Evolutionary conservation across 2,329 filamentous ascomycete genomes (phyloP), one percentile per base, ranked within the genome.

Genomic region (Endocalyx cinctus): DNA sequence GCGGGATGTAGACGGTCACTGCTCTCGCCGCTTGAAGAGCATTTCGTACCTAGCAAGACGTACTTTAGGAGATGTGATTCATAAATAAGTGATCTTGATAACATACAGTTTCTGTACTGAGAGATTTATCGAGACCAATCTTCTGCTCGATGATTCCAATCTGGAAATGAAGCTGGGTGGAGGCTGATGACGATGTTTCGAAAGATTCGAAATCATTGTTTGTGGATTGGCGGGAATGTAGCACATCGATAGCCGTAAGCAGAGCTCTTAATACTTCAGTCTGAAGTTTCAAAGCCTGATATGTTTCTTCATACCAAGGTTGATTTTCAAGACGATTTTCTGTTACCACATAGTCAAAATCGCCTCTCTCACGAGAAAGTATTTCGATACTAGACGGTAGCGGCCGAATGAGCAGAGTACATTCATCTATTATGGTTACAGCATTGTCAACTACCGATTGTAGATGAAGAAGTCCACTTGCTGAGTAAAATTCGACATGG

Each of bases 161-260:
- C 32, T 29, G 26, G 12, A 28, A 29, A 11, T 29, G 32, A 25
- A 29, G 25, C 8, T n/a, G n/a, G n/a, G 32, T 34, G 22, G 32
- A 34, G 14, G 32, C 32, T 12, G 13, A 25, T 5, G 12, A 12
- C 3, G 3, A 17, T 13, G 31, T 25, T 10, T 27, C 13, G 13
- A 18, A n/a, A 16, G 31, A 27, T 13, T 27, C 15, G 10, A 33
- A 19, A n/a, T n/a, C n/a, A n/a, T n/a, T n/a, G n/a, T n/a, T n/a
- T n/a, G n/a, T n/a, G n/a, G n/a, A n/a, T n/a, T n/a, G n/a, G n/a
- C n/a, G 5, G 8, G 16, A 10, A 34, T 34, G 4, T 15, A 28
- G 17, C 25, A 34, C 12, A 28, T n/a, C n/a, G n/a, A n/a, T n/a
- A n/a, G n/a, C n/a, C n/a, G n/a, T n/a, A n/a, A n/a, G 27, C 12